Percentiles rank a stretch among this genome's conserved stretches.
Evolutionary conservation across 2,329 filamentous ascomycete species (phyloP).

Genomic region (Calonectria montana): DNA sequence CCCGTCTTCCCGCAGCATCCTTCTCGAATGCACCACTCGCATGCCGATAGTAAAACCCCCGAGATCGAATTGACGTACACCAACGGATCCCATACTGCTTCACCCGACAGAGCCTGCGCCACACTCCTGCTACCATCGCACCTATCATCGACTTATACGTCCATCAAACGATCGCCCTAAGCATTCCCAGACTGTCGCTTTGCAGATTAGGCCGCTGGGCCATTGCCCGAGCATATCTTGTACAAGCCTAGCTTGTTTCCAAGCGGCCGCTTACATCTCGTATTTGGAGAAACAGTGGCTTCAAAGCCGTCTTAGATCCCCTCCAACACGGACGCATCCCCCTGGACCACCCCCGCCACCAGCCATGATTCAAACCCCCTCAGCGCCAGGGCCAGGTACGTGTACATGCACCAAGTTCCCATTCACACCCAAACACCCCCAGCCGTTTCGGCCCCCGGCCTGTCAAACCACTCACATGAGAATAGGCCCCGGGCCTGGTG

Average conservation of each 20-base stretch:
- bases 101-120: not conserved
- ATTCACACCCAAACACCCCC: slow-evolving; percentile 7
- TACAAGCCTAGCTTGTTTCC: slow-evolving; percentile 8
- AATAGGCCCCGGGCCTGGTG: slow-evolving; percentile 48
- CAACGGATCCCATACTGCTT: slow-evolving; percentile 6
- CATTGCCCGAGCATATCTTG: slow-evolving; percentile 17
- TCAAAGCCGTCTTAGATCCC: slow-evolving; percentile 21
- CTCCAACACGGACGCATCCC: slow-evolving; percentile 24
- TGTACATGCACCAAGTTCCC: slow-evolving; percentile 22
- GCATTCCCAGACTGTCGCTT: slow-evolving; percentile 8
- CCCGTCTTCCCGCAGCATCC: not conserved
- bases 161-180: slow-evolving; percentile 1
- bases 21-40: not conserved
- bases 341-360: slow-evolving; percentile 34
- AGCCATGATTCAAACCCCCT: slow-evolving; percentile 43
- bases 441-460: slow-evolving; percentile 6
- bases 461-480: slow-evolving; percentile 26
- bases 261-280: slow-evolving; percentile 25
- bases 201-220: slow-evolving; percentile 15
- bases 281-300: slow-evolving; percentile 31
- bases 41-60: not conserved
- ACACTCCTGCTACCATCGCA: slow-evolving; percentile 5
- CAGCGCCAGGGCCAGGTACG: slow-evolving; percentile 39
- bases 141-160: slow-evolving; percentile 6
- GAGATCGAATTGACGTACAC: slow-evolving; percentile 6